Base-by-base conservation (phyloP, 1,284 basidiomycete genomes). In the Leccinum pseudoinsigne region DNA sequence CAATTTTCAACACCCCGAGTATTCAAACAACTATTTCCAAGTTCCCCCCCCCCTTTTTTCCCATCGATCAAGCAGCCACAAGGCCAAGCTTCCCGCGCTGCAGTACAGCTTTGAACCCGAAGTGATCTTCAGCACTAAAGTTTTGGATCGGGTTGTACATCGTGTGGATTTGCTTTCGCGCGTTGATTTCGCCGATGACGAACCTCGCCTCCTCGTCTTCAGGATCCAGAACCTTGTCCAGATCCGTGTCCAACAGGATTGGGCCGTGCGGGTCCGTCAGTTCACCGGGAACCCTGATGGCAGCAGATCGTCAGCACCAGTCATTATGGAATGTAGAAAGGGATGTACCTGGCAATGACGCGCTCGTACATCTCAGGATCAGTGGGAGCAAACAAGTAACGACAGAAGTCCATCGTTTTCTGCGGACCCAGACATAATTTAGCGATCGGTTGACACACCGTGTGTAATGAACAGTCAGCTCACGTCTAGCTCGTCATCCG, bases 171-270 rank as follows among this genome's bases (percentile, higher is more conserved):
- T 69, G 40, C 40, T 42, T 42, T 42, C 40, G 16, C n/a, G 40
- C 40, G 40, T 42, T 42, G 16, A 66, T 64, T 74, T 60, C 40
- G 16, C 40, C 40, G n/a, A 42, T 42, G n/a, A 42, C 40, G n/a
- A 42, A 42, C 38, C 61, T 59, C 1, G 72, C 68, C 12, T 75
- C 74, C 31, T 66, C 64, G 53, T 73, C 73, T 1, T 60, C 57
- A 6, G n/a, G 50, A 26, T 64, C 68, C 1, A 74, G 55, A 12
- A 59, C 2, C 11, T 50, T 50, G 9, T 42, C 40, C 40, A 42
- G 8, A n/a, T 42, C 40, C n/a, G 40, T n/a, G 5, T 42, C 40
- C n/a, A 21, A 21, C 55, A 75, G 53, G 55, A 72, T 56, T 5
- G 68, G 68, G n/a, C 60, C 63, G 4, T 58, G 40, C 5, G 63